Conservation (phyloP, 805 yeast genomes). For the Trichomonascus vanleenenianus region DNA sequence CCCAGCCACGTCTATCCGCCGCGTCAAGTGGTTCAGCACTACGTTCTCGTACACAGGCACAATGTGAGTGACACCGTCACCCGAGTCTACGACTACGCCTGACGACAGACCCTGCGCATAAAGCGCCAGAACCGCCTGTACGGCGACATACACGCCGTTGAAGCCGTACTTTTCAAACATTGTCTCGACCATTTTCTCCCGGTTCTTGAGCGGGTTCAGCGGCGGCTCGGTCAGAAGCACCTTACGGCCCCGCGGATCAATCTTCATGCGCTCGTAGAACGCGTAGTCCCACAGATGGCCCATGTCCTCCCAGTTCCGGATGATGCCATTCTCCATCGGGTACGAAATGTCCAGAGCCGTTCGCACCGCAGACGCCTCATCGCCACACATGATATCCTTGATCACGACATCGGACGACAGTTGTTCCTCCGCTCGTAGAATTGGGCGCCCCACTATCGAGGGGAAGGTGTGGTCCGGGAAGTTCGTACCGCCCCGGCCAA, state of each 20-base stretch:
- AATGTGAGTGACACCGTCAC: conserved; percentile 97
- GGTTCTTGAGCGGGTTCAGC: conserved; percentile 86
- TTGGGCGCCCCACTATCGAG: conserved; percentile 95
- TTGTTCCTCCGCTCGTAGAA: conserved; percentile 92
- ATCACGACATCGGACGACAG: conserved; percentile 49
- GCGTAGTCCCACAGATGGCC: conserved; percentile 97
- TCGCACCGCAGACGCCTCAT: conserved; percentile 86
- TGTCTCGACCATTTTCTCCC: conserved; percentile 86
- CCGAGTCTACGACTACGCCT: conserved; percentile 97
- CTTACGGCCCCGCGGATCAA: conserved; percentile 66
- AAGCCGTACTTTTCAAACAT: conserved; percentile 88
- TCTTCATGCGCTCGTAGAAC: conserved; percentile 81
- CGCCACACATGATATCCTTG: conserved; percentile 96
- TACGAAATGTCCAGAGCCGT: conserved; percentile 87
- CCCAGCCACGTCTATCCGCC: conserved; percentile 94
- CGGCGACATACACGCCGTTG: conserved; percentile 91
- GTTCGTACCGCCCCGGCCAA: conserved; percentile 94
- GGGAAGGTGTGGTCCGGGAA: conserved; percentile 97
- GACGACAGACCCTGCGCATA: conserved; percentile 95
- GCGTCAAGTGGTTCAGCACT: conserved; percentile 88
- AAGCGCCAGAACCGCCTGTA: conserved; percentile 95
- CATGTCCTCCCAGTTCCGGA: conserved; percentile 98
- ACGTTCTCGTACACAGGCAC: conserved; percentile 97
- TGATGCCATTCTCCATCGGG: conserved; percentile 98
- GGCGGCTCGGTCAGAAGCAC: conserved; percentile 95